Percentiles rank a stretch among this genome's conserved stretches.
phyloP scores from a whole-genome alignment of 768 basidiomycete genomes.

The Rubroboletus satanas region DNA sequence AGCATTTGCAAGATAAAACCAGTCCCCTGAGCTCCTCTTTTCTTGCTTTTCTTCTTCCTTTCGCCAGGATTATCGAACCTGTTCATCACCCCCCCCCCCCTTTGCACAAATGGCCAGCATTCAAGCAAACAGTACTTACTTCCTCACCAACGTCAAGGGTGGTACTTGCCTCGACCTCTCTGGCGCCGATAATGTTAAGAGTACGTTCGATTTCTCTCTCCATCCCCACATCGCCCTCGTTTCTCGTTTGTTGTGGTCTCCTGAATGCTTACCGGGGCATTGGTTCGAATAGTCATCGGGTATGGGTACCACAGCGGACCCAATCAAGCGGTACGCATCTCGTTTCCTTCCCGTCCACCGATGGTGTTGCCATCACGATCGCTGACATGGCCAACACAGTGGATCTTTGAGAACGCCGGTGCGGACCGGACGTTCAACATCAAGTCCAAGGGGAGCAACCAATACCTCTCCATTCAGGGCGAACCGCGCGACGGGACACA shows the following conservation, averaged over 20 bases:
- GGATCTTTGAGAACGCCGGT: constrained; percentile 36
- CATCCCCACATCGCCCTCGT: neutral
- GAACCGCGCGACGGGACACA: constrained; percentile 34
- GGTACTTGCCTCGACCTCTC: constrained; percentile 56
- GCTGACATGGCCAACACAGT: constrained; percentile 36
- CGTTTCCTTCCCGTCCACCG: neutral
- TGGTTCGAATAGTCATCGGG: constrained; percentile 42
- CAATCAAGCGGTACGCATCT: constrained; percentile 46
- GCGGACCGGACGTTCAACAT: constrained; percentile 36
- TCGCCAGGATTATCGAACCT: neutral
- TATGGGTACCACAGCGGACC: constrained; percentile 38
- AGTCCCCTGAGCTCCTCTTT: too few species aligned
- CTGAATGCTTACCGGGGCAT: neutral
- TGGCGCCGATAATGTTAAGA: constrained; percentile 44
- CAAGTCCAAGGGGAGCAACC: constrained; percentile 38
- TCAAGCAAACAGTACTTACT: constrained; percentile 38
- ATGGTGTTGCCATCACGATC: too few species aligned
- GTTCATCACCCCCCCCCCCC: too few species aligned
- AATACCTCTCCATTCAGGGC: constrained; percentile 40
- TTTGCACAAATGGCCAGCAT: constrained; percentile 22
- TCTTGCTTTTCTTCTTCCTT: neutral
- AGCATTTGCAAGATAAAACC: neutral
- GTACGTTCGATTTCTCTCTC: constrained; percentile 27
- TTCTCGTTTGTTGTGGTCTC: neutral
- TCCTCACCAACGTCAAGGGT: constrained; percentile 48